Base-by-base conservation (phyloP, 2,329 filamentous ascomycete species). In the Exophiala mesophila region DNA sequence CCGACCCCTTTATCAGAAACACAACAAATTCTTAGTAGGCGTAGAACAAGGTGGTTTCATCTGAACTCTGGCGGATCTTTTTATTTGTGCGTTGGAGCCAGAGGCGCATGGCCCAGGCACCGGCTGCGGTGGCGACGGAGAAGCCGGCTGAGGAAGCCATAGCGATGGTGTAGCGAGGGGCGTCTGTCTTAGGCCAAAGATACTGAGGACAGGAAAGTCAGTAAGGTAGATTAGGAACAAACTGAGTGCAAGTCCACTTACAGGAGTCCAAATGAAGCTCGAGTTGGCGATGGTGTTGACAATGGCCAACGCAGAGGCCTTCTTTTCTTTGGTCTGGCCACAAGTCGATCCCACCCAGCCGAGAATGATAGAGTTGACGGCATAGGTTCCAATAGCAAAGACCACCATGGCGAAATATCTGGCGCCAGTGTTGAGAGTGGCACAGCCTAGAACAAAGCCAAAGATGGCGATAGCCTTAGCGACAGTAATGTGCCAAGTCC, bases 141-240 rank as follows among this genome's bases (percentile, higher is more conserved):
- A 44, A 44, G 12, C 21, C 41, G 12, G 36, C 41, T 7, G 36
- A 39, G 19, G 21, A 31, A 20, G 28, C 5, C 41, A 44, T 44
- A 16, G 41, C 42, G 16, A 45, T 36, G 19, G 59, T 47, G 44
- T 66, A 68, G 29, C 63, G 56, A 3, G 65, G 65, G 3, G 53
- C 59, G 29, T 63, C 62, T n/a, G 53, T 57, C 7, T 7, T 38
- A 12, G 75, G 74, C 54, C 85, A 86, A 70, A 85, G 75, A 54
- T 83, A 83, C 44, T 88, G 34, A 18, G 13, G 29, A 32, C 13
- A 34, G 7, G 16, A 17, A 6, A 13, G 20, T 26, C 26, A 36
- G 33, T 36, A 24, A 20, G 20, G 13, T 61, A 62, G 8, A 66
- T 54, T 2, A 63, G 63, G 84, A 19, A 34, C 7, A 19, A 34